Evolutionary conservation across 2,329 filamentous ascomycete species (phyloP), one percentile per base, ranked within the genome.

Genomic region (Aspergillus luchuensis): DNA sequence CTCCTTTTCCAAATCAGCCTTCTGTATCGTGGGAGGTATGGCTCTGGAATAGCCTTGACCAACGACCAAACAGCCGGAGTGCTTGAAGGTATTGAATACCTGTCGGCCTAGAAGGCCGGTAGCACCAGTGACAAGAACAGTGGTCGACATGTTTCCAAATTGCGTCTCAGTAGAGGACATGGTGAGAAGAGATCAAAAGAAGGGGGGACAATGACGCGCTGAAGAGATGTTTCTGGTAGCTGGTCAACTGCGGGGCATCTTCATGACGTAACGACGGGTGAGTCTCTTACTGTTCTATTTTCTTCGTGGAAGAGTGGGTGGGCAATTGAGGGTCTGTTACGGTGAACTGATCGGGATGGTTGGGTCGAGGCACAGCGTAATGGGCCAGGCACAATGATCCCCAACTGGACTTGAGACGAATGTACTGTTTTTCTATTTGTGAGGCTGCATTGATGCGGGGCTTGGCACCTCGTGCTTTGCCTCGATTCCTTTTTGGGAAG

Each of bases 51-150:
- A 86, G 15, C 91, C 91, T 3, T 89, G 89, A 51, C 91, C 90
- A 65, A 88, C 87, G 59, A 87, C 86, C n/a, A 80, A 79, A 86
- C 91, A 96, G 39, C 84, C 82, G 30, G 81, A 83, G 59, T 83
- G 77, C 57, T 87, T 80, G 74, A 97, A 96, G 11, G 85, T 85
- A 63, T 84, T 85, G 57, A 89, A 81, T 10, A 96, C 89, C 74
- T 95, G 87, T 47, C 92, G 86, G 52, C 93, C 92, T 2, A 97
- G 84, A 10, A 96, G 83, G 57, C 92, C 92, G 19, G 90, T 94
- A 39, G 91, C 92, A 59, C 92, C 92, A 6, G 92, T 97, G 58
- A 97, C 80, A 25, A 97, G 82, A 8, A 85, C 91, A 25, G 83
- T 88, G 60, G 84, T 72, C 59, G 74, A 70, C 75, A 77, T 77